Percentiles rank a stretch among this genome's conserved stretches.
These are phyloP conservation scores for Fragaria nilgerrensis DNA, from an alignment of 306 rosid genomes.

Conservation along the genomic window DNA sequence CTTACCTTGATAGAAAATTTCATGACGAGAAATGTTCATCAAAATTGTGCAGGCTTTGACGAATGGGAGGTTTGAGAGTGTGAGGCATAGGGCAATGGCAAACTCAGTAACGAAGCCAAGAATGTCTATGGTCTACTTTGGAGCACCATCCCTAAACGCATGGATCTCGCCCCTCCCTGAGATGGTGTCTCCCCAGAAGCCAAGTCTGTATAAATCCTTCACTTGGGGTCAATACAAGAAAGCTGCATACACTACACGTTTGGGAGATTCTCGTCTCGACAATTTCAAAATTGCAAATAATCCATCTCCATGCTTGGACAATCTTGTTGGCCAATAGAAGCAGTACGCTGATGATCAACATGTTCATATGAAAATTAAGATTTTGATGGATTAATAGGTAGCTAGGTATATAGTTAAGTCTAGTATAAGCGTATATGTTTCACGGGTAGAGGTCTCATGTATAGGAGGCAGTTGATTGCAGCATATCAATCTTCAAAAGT, in stretches of 20 bases:
- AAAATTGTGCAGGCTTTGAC: conserved; percentile 56
- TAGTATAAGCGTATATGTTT: no score
- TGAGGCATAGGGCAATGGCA: conserved; percentile 74
- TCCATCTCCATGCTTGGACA: conserved; percentile 6
- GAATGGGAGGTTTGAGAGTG: conserved; percentile 74
- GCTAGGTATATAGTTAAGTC: background rate
- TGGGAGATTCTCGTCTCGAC: conserved; percentile 80
- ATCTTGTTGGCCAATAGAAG: conserved; percentile 3
- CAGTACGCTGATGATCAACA: background rate
- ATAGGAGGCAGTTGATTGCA: background rate
- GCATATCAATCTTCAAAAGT: background rate
- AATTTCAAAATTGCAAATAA: conserved; percentile 46
- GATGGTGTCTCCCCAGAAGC: conserved; percentile 46
- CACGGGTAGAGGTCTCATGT: no score
- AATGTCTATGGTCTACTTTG: conserved; percentile 83
- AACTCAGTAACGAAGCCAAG: conserved; percentile 45
- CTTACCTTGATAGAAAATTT: background rate
- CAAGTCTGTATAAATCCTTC: conserved; percentile 59
- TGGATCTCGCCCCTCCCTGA: conserved; percentile 67
- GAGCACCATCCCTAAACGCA: conserved; percentile 68
- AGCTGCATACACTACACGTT: conserved; percentile 61
- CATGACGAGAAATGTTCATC: no score
- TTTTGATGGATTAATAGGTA: background rate
- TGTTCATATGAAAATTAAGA: background rate
- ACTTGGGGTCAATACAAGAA: conserved; percentile 90